Evolutionary conservation across 2,329 filamentous ascomycete species (phyloP).

Genomic region (Pestalotiopsis sp.): DNA sequence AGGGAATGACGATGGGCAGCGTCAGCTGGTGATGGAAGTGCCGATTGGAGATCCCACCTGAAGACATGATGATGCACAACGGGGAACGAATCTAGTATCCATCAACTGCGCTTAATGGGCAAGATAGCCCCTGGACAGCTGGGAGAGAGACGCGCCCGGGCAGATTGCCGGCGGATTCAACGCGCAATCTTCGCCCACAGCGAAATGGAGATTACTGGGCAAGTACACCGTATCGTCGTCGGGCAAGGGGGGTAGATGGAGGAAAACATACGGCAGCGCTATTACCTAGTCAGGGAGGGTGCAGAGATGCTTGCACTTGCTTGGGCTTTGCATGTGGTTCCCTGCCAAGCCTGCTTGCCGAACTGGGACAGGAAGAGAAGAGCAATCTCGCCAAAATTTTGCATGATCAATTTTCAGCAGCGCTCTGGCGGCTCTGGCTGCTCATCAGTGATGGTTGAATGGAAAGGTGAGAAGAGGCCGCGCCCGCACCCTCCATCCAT

Average conservation of each 20-base stretch:
- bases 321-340: constrained; percentile 4
- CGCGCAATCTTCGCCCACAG: constrained; percentile 12
- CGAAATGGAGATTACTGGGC: constrained; percentile 11
- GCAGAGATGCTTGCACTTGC: background rate
- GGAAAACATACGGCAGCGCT: background rate
- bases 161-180: constrained; percentile 12
- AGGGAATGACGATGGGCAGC: background rate
- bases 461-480: constrained; percentile 24
- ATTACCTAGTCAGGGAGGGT: background rate
- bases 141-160: background rate
- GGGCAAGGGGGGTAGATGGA: constrained; percentile 16
- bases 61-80: constrained; percentile 4
- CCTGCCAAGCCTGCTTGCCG: constrained; percentile 18
- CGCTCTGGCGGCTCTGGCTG: background rate
- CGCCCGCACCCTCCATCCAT: constrained; percentile 15
- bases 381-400: constrained; percentile 30
- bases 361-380: constrained; percentile 19
- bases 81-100: constrained; percentile 1
- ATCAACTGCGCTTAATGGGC: background rate
- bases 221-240: constrained; percentile 21
- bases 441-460: too few species aligned
- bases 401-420: constrained; percentile 13
- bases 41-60: background rate
- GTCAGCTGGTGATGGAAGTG: background rate
- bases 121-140: background rate